Evolutionary conservation across 371 early-diverging fungal species (phyloP).

Genomic region (Rhizopus sp.): DNA sequence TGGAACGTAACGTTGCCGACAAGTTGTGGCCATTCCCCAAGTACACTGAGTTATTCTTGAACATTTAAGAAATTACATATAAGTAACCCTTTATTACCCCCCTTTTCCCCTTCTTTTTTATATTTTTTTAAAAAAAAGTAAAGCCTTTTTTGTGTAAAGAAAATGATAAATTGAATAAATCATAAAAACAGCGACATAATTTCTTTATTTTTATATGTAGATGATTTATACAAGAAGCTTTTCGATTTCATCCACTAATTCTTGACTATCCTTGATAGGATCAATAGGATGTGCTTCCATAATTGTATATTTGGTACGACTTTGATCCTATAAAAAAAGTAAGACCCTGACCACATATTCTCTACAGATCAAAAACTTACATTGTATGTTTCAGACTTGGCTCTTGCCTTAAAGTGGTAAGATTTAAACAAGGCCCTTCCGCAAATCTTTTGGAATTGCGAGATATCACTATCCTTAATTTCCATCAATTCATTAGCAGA

Average conservation of each 20-base stretch:
- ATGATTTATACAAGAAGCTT: neutral
- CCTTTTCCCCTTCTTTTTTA: neutral
- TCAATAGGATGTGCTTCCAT: conserved; percentile 58
- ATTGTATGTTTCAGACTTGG: conserved; percentile 82
- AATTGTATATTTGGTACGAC: conserved; percentile 56
- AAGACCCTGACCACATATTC: neutral
- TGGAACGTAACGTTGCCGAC: conserved; percentile 84
- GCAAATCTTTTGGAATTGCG: conserved; percentile 45
- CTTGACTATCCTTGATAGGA: conserved; percentile 58
- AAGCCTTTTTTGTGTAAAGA: too few relatives aligned
- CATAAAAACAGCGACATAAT: too few relatives aligned
- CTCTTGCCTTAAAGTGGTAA: conserved; percentile 74
- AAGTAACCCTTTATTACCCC: conserved; percentile 1
- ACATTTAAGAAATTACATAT: conserved; percentile 40
- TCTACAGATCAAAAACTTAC: conserved; percentile 41
- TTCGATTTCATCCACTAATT: conserved; percentile 30
- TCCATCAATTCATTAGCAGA: conserved; percentile 70
- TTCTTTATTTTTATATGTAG: too few relatives aligned
- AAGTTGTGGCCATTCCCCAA: conserved; percentile 96
- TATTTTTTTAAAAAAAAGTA: too few relatives aligned
- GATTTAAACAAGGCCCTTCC: conserved; percentile 64
- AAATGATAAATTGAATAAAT: too few relatives aligned
- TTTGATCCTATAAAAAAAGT: conserved; percentile 52
- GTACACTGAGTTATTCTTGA: conserved; percentile 93
- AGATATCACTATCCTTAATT: conserved; percentile 48